phyloP scores from a whole-genome alignment of 371 early-diverging fungal species.

The Entomophthora muscae region DNA sequence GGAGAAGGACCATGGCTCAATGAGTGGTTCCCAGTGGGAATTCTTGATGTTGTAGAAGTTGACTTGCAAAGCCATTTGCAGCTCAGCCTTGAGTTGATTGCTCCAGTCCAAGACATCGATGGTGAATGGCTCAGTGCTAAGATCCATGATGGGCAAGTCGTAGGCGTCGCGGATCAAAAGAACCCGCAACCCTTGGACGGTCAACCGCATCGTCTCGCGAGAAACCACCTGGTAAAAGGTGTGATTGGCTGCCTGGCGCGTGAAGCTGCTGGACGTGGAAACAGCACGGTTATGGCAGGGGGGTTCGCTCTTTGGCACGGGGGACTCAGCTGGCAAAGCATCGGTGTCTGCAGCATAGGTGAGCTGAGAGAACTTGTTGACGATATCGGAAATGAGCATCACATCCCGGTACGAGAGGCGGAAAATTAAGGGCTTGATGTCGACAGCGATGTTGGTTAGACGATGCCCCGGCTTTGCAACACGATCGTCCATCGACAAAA shows the following conservation, averaged over 20 bases:
- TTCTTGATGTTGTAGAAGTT: constrained; percentile 90
- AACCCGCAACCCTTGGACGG: constrained; percentile 54
- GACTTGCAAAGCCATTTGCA: constrained; percentile 45
- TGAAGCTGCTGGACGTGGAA: not conserved
- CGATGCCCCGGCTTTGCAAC: constrained; percentile 27
- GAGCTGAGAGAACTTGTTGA: constrained; percentile 49
- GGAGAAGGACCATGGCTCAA: constrained; percentile 77
- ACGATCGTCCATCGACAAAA: constrained; percentile 54
- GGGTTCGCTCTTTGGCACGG: constrained; percentile 1
- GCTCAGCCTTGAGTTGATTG: constrained; percentile 46
- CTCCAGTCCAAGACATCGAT: constrained; percentile 80
- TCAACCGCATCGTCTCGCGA: constrained; percentile 13
- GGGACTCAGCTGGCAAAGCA: not conserved
- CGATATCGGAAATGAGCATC: constrained; percentile 56
- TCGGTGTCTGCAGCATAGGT: constrained; percentile 16
- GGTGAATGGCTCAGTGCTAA: constrained; percentile 55
- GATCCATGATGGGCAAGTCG: constrained; percentile 81
- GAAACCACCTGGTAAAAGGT: constrained; percentile 6
- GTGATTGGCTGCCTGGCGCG: not conserved
- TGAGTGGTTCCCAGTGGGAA: constrained; percentile 95
- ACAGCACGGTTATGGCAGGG: not conserved
- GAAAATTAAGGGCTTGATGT: constrained; percentile 40
- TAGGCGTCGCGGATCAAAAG: constrained; percentile 83
- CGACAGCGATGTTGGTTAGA: constrained; percentile 32
- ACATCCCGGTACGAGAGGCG: constrained; percentile 71